Base-by-base conservation (phyloP, 805 yeast species). In the Metschnikowia gruessii region DNA sequence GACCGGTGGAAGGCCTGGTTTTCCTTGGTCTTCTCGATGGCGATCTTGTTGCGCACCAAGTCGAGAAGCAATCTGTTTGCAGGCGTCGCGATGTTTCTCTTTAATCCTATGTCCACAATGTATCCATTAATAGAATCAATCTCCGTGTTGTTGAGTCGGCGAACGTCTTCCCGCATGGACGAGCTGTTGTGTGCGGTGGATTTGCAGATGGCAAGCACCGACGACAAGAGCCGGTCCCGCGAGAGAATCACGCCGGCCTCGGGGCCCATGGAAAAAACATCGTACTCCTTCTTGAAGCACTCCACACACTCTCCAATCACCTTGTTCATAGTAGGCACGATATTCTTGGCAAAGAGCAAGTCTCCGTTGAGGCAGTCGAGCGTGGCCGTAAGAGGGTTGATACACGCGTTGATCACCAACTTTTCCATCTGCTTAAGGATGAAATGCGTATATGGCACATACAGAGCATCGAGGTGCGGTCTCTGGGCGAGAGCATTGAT, bases 81-180 rank as follows among this genome's bases (percentile, higher is more conserved):
- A 1, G 74, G 74, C 1, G 83, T 76, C 1, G 67, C 55, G 1
- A 71, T 39, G 1, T 73, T 69, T 39, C 74, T 64, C 48, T 69
- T 66, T 26, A 63, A 55, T 1, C 87, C 95, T 43, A 81, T 65
- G 6, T 58, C 61, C 1, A 77, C 83, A 11, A 91, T 73, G 58
- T 81, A 88, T 1, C 97, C 97, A 61, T 91, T 94, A 49, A 92
- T 83, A 61, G 78, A 85, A 50, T 83, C 86, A 17, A 92, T 79
- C 60, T 92, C 99, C 0, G 94, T 87, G 13, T 72, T 75, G 54
- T 79, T 75, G 48, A 77, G 66, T 52, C 66, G 61, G 38, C 71
- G 57, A 15, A 81, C 67, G 56, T 92, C 98, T 48, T 79, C 81
- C 40, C 86, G 69, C 91, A 85, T 85, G 13, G 87, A 81, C 8